Percentiles rank a stretch among this genome's conserved stretches.
Conservation (phyloP, 2,329 filamentous ascomycete species). For the Cercospora zeae-maydis region DNA sequence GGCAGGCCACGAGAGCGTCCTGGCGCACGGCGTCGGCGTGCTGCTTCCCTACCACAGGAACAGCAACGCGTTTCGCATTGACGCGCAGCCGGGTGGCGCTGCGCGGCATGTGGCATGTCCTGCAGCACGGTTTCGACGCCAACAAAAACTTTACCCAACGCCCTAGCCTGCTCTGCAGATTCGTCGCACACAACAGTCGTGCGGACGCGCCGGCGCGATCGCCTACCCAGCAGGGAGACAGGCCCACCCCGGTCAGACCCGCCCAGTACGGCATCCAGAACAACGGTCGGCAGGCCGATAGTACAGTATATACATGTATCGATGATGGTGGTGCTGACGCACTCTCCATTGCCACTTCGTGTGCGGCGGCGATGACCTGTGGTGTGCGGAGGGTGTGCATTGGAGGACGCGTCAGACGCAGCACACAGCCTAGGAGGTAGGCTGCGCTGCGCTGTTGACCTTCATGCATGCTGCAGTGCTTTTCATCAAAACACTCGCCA, state of each 20-base stretch:
- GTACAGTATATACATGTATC: background rate
- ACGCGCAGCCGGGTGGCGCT: background rate
- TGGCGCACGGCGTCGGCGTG: background rate
- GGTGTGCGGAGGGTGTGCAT: background rate
- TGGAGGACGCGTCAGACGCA: constrained; percentile 9
- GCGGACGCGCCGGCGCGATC: constrained; percentile 1
- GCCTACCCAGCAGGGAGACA: background rate
- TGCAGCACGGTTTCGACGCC: constrained; percentile 19
- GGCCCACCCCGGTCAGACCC: background rate
- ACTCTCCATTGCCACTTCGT: background rate
- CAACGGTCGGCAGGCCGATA: background rate
- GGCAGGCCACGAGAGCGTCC: background rate
- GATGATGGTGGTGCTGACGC: background rate
- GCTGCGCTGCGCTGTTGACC: background rate
- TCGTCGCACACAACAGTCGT: background rate
- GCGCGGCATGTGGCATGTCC: background rate
- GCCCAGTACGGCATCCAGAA: constrained; percentile 5
- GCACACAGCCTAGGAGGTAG: too few species aligned
- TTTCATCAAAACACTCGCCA: background rate
- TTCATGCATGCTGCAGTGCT: constrained; percentile 2
- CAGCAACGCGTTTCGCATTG: constrained; percentile 8
- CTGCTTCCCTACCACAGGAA: background rate
- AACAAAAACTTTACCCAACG: constrained; percentile 10
- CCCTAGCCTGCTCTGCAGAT: constrained; percentile 5
- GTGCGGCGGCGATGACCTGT: background rate